A percentile compares a stretch with the other conserved stretches of the same genome.
phyloP scores from a whole-genome alignment of 805 yeast genomes.

The Starmera dryadoides region DNA sequence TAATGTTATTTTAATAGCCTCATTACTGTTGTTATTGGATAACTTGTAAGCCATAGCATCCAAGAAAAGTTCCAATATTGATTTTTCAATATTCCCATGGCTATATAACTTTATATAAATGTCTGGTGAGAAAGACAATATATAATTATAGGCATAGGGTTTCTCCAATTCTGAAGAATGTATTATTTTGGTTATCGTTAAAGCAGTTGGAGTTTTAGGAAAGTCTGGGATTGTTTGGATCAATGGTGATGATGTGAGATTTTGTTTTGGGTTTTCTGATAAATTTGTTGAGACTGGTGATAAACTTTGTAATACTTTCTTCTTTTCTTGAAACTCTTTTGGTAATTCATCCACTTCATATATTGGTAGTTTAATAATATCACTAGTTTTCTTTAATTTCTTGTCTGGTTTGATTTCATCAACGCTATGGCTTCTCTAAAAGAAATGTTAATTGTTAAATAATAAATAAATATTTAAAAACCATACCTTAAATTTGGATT shows the following conservation, averaged over 20 bases:
- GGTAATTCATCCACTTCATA: slow-evolving; percentile 40
- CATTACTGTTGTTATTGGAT: background rate
- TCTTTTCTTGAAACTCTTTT: slow-evolving; percentile 18
- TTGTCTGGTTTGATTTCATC: slow-evolving; percentile 32
- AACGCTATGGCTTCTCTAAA: slow-evolving; percentile 43
- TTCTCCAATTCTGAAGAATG: slow-evolving; percentile 11
- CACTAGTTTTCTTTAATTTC: slow-evolving; percentile 11
- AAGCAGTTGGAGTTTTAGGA: slow-evolving; percentile 38
- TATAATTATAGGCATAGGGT: slow-evolving; percentile 28
- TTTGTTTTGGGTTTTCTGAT: background rate
- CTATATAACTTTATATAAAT: slow-evolving; percentile 27
- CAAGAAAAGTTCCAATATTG: slow-evolving; percentile 38
- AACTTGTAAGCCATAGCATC: slow-evolving; percentile 26
- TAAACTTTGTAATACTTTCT: background rate
- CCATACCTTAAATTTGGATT: slow-evolving; percentile 7
- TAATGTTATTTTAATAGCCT: background rate
- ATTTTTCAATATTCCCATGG: slow-evolving; percentile 41
- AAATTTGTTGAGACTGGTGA: background rate
- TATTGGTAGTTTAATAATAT: slow-evolving; percentile 24
- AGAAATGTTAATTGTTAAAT: slow-evolving; percentile 4
- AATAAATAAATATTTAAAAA: background rate
- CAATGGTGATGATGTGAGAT: slow-evolving; percentile 5
- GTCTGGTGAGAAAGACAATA: slow-evolving; percentile 22
- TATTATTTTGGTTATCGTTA: background rate
- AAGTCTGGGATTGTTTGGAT: slow-evolving; percentile 12